Base-by-base conservation (phyloP, 2,329 filamentous ascomycete species). In the Sclerotiophoma versabilis region DNA sequence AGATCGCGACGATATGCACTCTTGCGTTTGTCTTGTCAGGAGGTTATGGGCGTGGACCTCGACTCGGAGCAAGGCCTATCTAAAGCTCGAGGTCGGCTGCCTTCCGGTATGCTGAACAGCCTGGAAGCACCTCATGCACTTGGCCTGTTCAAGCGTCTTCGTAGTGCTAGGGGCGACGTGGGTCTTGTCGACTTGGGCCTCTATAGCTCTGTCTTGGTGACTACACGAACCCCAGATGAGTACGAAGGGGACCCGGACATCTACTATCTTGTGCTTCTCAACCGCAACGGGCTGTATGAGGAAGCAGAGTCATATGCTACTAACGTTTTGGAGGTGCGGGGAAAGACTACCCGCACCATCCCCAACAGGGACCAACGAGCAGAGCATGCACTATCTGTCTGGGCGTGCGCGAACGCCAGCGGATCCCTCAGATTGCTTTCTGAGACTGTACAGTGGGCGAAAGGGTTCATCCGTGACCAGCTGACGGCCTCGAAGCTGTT, bases 391-490 rank as follows among this genome's bases (percentile, higher is more conserved):
- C 57, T 64, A 9, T 64, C 66, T 12, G 68, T 68, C 2, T 20
- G 73, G 12, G 50, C 57, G 25, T 73, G 60, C 52, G 66, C 74
- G 11, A 63, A 70, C 3, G 71, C 71, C 14, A 76, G 70, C 39
- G 69, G 70, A 2, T 75, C 66, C 9, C 47, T 75, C 1, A 54
- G 66, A 1, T 14, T 76, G 1, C 68, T 69, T 17, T 60, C 58
- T 17, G 64, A 74, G 5, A 66, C 68, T 1, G 29, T 76, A 2
- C 27, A 66, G 2, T 79, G 76, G 76, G 59, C 69, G 1, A 71
- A 66, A 6, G 65, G 73, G 2, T 78, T 70, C 49, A 61, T 73
- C n/a, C 70, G 70, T 20, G 77, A 79, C 61, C 34, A 39, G 6
- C 39, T 64, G 19, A 73, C 71, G 3, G 57, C 63, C 4, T 60